Conservation (phyloP, 495 filamentous ascomycete species). For the Rhizodiscina lignyota region DNA sequence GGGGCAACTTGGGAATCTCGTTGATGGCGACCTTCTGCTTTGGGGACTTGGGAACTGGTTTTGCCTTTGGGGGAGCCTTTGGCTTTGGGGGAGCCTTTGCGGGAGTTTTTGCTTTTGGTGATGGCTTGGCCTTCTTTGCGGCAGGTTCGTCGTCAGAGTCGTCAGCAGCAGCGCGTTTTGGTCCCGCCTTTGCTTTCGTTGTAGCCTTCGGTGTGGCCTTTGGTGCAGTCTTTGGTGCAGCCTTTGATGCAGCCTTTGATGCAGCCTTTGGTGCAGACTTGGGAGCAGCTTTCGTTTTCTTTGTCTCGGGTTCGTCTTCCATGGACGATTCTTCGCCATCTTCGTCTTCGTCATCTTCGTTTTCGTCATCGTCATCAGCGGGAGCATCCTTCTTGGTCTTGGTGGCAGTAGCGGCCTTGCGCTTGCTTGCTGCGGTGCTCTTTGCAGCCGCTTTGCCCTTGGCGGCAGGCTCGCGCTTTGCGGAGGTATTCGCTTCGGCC, state of each 20-base stretch:
- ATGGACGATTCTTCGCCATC: too few species aligned
- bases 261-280: neutral
- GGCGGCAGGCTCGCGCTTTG: neutral
- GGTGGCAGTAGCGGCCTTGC: too few species aligned
- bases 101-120: neutral
- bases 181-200: neutral
- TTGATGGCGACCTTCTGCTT: constrained; percentile 13
- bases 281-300: neutral
- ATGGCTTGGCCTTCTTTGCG: constrained; percentile 1
- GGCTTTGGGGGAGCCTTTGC: neutral
- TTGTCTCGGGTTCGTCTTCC: too few species aligned
- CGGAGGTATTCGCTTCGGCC: neutral
- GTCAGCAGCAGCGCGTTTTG: neutral
- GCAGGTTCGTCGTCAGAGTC: neutral
- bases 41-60: neutral
- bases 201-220: too few species aligned
- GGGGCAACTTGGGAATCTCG: constrained; percentile 22
- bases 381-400: too few species aligned
- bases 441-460: neutral
- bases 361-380: too few species aligned
- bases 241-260: neutral
- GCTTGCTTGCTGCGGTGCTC: too few species aligned
- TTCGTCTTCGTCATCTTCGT: too few species aligned
- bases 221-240: neutral
- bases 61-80: neutral